A percentile compares a stretch with the other conserved stretches of the same genome.
phyloP scores from a whole-genome alignment of 1,284 basidiomycete genomes.

The Austroboletus olivaceoglutinosus region DNA sequence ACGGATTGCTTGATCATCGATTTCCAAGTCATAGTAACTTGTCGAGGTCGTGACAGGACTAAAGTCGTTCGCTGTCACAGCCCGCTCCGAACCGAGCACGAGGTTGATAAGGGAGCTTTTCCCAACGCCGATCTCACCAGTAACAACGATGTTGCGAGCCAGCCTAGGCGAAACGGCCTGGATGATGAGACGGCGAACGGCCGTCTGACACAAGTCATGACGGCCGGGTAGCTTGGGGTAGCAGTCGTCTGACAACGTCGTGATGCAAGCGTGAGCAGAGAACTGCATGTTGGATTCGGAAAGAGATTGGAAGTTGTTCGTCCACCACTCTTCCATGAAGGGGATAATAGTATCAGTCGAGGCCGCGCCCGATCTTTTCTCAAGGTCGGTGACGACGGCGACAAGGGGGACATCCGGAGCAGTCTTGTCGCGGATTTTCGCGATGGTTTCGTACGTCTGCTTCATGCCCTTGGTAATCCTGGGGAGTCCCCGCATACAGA shows the following conservation, averaged over 20 bases:
- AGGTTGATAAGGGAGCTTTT: conserved; percentile 33
- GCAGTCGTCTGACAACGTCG: conserved; percentile 28
- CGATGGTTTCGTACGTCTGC: conserved; percentile 29
- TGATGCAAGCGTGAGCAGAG: conserved; percentile 32
- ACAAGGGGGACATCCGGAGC: conserved; percentile 23
- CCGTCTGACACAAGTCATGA: conserved; percentile 15
- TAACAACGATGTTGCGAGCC: conserved; percentile 25
- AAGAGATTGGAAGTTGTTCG: conserved; percentile 20
- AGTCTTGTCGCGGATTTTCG: conserved; percentile 21
- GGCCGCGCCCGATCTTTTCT: conserved; percentile 22
- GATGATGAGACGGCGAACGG: conserved; percentile 21
- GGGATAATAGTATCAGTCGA: conserved; percentile 13
- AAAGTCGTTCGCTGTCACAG: conserved; percentile 21
- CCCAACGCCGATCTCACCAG: conserved; percentile 29
- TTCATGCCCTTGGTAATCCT: conserved; percentile 29
- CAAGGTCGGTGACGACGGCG: conserved; percentile 36
- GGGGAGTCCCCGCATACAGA: conserved; percentile 33
- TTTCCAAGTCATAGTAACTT: conserved; percentile 18
- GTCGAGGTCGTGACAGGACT: conserved; percentile 18
- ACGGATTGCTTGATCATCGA: conserved; percentile 11
- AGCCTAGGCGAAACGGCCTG: conserved; percentile 24
- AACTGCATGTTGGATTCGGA: conserved; percentile 24
- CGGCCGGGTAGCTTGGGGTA: conserved; percentile 28
- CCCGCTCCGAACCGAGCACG: conserved; percentile 20
- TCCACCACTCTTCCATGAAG: conserved; percentile 37